phyloP scores from a whole-genome alignment of 768 basidiomycete species.

The Phaffia tasmanica region DNA sequence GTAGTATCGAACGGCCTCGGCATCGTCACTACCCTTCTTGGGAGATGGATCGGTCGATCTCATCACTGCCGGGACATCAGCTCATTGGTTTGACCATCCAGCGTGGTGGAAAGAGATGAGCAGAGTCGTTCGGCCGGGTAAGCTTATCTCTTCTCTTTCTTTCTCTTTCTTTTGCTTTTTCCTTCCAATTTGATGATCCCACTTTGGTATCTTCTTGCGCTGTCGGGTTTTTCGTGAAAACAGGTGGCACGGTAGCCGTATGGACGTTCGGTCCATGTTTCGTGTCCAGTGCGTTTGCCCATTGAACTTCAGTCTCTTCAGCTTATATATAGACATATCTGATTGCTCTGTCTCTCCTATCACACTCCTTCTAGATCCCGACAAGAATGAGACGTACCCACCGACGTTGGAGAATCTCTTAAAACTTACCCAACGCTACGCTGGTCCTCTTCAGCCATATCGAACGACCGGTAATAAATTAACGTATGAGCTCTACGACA shows the following conservation, averaged over 20 bases:
- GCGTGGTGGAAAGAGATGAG: slow-evolving; percentile 18
- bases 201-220: too few relatives aligned
- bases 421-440: slow-evolving; percentile 15
- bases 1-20: slow-evolving; percentile 13
- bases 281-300: not conserved
- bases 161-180: too few relatives aligned
- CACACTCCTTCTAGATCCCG: not conserved
- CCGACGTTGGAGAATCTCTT: not conserved
- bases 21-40: slow-evolving; percentile 6
- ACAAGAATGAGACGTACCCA: not conserved
- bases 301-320: not conserved
- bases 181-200: too few relatives aligned
- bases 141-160: too few relatives aligned
- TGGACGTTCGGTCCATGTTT: slow-evolving; percentile 19
- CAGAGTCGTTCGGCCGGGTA: slow-evolving; percentile 11
- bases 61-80: slow-evolving; percentile 17
- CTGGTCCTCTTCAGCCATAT: slow-evolving; percentile 12
- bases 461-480: slow-evolving; percentile 8
- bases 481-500: slow-evolving; percentile 21
- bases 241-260: slow-evolving; percentile 2
- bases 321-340: not conserved
- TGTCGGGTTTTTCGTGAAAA: too few relatives aligned
- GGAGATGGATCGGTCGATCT: slow-evolving; percentile 6
- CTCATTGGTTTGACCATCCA: slow-evolving; percentile 20
- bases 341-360: not conserved